Conservation (phyloP, 2,329 filamentous ascomycete species). For the Alternaria ethzedia region DNA sequence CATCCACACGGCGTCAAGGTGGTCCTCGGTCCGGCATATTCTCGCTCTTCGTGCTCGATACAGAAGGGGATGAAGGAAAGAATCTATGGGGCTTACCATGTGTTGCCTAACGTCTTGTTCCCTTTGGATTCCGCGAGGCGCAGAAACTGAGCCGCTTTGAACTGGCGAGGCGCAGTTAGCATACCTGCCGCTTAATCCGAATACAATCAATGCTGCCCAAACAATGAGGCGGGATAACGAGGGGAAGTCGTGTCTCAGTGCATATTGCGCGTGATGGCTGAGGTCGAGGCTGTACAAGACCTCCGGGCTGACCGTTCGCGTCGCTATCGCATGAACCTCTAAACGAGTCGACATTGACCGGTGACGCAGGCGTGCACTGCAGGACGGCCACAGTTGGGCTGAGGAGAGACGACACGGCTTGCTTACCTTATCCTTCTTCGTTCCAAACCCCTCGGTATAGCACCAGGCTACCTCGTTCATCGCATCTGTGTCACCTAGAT, state of each 20-base stretch:
- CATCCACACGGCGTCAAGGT: slow-evolving; percentile 6
- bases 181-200: slow-evolving; percentile 33
- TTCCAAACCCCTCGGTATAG: slow-evolving; percentile 94
- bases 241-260: slow-evolving; percentile 32
- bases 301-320: slow-evolving; percentile 34
- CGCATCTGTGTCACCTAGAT: slow-evolving; percentile 93
- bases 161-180: slow-evolving; percentile 62
- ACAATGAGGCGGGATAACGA: slow-evolving; percentile 45
- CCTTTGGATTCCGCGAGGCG: slow-evolving; percentile 88
- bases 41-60: slow-evolving; percentile 25
- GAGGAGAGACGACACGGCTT: slow-evolving; percentile 8
- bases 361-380: slow-evolving; percentile 24
- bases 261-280: slow-evolving; percentile 33
- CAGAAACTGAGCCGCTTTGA: slow-evolving; percentile 85
- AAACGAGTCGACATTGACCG: slow-evolving; percentile 27
- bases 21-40: slow-evolving; percentile 26
- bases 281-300: slow-evolving; percentile 15
- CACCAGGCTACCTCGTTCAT: slow-evolving; percentile 98
- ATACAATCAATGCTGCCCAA: slow-evolving; percentile 47
- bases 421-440: slow-evolving; percentile 97
- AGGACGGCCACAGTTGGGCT: slow-evolving; percentile 9
- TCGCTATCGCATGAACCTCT: slow-evolving; percentile 22
- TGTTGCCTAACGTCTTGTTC: slow-evolving; percentile 89
- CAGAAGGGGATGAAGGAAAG: slow-evolving; percentile 8
- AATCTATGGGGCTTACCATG: slow-evolving; percentile 69